Evolutionary conservation across 2,329 filamentous ascomycete genomes (phyloP), one percentile per base, ranked within the genome.

Genomic region (Monosporascus sp.): DNA sequence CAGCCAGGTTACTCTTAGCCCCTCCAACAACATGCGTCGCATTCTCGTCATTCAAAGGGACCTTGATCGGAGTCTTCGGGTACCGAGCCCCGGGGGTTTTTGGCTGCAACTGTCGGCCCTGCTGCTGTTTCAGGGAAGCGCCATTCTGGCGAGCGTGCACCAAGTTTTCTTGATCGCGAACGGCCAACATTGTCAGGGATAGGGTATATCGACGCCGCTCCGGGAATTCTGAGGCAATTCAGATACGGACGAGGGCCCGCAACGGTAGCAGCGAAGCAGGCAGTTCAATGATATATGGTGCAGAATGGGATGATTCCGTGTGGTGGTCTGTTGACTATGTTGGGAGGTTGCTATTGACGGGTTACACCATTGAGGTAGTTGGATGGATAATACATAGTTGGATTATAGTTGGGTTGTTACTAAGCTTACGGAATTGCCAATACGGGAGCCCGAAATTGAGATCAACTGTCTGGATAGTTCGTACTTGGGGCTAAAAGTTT

Each of bases 151-250:
- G 88, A 60, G 79, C 81, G 68, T 90, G 85, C 63, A 90, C 82
- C 69, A 90, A 74, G 72, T 97, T 97, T 72, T 97, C 92, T 74
- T 96, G 90, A 71, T 96, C 89, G 63, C 85, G 82, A 66, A 87
- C 79, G 55, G 89, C 88, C 67, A 90, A 78, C 90, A 92, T 96
- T 54, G 57, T 35, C 31, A 4, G 31, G 31, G 14, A 35, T 0
- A 5, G 31, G 31, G 31, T 35, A 14, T 35, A 35, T 35, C 11
- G 31, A 35, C 11, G 11, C 9, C 5, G 11, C 9, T 5, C 31
- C 3, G 9, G 31, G 11, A 35, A 35, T 35, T 35, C 31, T 5
- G 75, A 64, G 61, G 63, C 56, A 54, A 52, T 58, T 31, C 20
- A 55, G 27, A 51, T 49, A 54, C 11, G 11, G 31, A 35, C 31